Conservation (phyloP, 192 early-diverging fungal species). For the Podila clonocystis region DNA sequence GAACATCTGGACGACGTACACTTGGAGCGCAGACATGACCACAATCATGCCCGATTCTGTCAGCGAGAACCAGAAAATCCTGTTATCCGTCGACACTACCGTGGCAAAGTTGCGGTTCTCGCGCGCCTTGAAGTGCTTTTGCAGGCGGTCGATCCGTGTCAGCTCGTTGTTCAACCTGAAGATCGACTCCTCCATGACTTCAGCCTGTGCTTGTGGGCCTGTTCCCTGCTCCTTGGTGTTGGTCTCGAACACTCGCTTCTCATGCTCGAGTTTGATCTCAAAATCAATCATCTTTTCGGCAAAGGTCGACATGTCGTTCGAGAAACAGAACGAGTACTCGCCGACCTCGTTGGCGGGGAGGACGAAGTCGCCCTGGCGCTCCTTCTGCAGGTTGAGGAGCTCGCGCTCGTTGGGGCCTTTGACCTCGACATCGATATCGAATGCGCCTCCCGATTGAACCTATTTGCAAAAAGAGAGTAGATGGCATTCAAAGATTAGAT, state of each 20-base stretch:
- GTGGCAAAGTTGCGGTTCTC: constrained; percentile 94
- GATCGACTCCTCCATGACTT: constrained; percentile 62
- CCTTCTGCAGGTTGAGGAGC: constrained; percentile 81
- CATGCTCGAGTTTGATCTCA: constrained; percentile 94
- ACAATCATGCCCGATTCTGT: constrained; percentile 82
- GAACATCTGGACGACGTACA: constrained; percentile 93
- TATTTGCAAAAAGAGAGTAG: constrained; percentile 18
- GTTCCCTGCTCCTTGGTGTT: constrained; percentile 32
- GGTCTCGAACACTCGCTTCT: constrained; percentile 58
- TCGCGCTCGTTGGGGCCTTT: constrained; percentile 73
- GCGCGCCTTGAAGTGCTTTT: constrained; percentile 87
- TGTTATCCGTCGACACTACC: constrained; percentile 83
- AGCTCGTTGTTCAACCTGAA: constrained; percentile 72
- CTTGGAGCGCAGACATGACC: constrained; percentile 86
- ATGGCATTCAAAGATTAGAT: too few species aligned
- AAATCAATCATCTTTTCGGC: constrained; percentile 95
- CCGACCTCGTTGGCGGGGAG: constrained; percentile 87
- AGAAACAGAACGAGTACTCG: constrained; percentile 98
- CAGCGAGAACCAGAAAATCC: constrained; percentile 94
- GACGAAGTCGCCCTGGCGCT: constrained; percentile 95
- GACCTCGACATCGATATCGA: constrained; percentile 96
- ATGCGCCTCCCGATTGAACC: constrained; percentile 97
- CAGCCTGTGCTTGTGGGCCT: constrained; percentile 50
- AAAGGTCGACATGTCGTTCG: constrained; percentile 94
- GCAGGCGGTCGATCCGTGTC: constrained; percentile 76